These are phyloP conservation scores for Pilatotrama ljubarskyi DNA, from an alignment of 768 basidiomycete genomes.

Conservation along the genomic window DNA sequence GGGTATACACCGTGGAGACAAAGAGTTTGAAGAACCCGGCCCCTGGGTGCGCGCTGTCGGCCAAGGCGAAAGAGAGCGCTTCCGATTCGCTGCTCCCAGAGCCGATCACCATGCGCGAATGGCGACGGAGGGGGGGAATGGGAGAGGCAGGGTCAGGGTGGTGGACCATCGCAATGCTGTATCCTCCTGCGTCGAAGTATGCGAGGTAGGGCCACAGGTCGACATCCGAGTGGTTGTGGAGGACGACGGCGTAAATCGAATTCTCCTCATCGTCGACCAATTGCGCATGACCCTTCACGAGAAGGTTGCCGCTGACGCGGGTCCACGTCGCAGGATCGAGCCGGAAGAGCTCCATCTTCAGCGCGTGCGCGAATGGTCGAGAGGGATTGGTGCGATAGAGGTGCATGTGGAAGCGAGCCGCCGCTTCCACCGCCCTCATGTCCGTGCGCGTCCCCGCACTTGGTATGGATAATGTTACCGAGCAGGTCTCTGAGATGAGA, in stretches of 20 bases:
- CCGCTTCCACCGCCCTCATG: constrained; percentile 48
- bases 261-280: constrained; percentile 43
- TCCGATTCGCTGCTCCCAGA: constrained; percentile 46
- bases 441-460: constrained; percentile 36
- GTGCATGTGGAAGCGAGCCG: constrained; percentile 61
- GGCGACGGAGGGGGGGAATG: constrained; percentile 45
- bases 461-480: constrained; percentile 41
- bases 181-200: constrained; percentile 59
- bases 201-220: constrained; percentile 66
- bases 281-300: constrained; percentile 49
- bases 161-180: constrained; percentile 56
- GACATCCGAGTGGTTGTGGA: constrained; percentile 50
- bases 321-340: constrained; percentile 47
- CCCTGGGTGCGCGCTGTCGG: constrained; percentile 39
- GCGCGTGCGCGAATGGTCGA: constrained; percentile 46
- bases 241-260: constrained; percentile 46
- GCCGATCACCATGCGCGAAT: constrained; percentile 42
- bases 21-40: constrained; percentile 60
- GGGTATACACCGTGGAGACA: constrained; percentile 50
- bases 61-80: constrained; percentile 46
- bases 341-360: constrained; percentile 54
- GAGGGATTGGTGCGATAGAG: constrained; percentile 51
- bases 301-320: constrained; percentile 45
- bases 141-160: constrained; percentile 42
- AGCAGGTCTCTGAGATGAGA: constrained; percentile 38